These are phyloP conservation scores for Raphanus hybrid DNA, from an alignment of 441 rosid genomes.

Conservation along the genomic window DNA sequence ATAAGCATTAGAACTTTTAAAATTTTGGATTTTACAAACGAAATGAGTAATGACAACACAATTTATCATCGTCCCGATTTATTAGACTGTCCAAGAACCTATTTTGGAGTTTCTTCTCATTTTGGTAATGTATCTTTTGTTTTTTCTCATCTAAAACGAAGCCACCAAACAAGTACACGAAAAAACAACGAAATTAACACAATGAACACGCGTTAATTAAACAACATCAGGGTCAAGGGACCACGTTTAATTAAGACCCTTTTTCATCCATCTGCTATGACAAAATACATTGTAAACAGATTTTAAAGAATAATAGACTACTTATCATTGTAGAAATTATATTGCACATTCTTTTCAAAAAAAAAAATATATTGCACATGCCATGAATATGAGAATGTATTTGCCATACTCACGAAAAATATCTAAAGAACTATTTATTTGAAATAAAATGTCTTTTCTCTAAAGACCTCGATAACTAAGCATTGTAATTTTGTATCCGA, in stretches of 20 bases:
- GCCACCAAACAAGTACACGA: not conserved
- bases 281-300: not conserved
- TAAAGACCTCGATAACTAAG: not conserved
- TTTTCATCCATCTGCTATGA: conserved; percentile 11
- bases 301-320: too few relatives aligned
- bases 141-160: not conserved
- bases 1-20: conserved; percentile 37
- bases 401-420: not conserved
- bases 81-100: not conserved
- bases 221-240: not conserved
- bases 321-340: too few relatives aligned
- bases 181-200: not conserved
- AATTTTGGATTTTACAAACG: conserved; percentile 30
- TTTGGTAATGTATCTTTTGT: conserved; percentile 11
- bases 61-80: conserved; percentile 19
- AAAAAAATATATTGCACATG: not conserved
- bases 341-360: not conserved
- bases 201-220: not conserved
- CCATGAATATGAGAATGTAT: not conserved
- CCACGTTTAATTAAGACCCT: not conserved
- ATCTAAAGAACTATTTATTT: not conserved
- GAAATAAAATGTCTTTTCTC: not conserved
- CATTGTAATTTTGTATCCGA: not conserved
- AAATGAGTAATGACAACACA: conserved; percentile 37
- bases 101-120: conserved; percentile 11